phyloP scores from a whole-genome alignment of 257 asterid species.

The Penstemon davidsonii region DNA sequence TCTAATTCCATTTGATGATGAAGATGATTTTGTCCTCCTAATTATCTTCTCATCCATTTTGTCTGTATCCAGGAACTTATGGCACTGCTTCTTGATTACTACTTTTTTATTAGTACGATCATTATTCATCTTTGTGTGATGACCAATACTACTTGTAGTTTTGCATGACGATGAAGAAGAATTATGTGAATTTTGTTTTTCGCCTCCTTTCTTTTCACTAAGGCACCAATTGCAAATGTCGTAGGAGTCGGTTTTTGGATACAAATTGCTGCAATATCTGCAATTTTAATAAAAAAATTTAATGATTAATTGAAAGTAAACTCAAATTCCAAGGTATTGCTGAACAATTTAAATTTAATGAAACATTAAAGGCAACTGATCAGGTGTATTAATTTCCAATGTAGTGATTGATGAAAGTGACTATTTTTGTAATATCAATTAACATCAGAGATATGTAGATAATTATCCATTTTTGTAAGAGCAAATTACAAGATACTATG shows the following conservation, averaged over 20 bases:
- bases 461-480: too few species aligned
- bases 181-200: slow-evolving; percentile 28
- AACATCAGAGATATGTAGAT: too few species aligned
- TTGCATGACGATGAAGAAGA: slow-evolving; percentile 42
- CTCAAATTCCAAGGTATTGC: too few species aligned
- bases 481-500: too few species aligned
- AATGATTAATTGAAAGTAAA: too few species aligned
- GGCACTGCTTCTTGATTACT: slow-evolving; percentile 36
- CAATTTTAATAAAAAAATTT: not conserved
- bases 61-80: slow-evolving; percentile 17
- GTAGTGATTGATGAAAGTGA: too few species aligned
- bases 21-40: slow-evolving; percentile 48
- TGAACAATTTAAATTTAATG: too few species aligned
- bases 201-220: slow-evolving; percentile 33
- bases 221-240: slow-evolving; percentile 73
- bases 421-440: too few species aligned
- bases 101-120: slow-evolving; percentile 19
- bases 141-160: slow-evolving; percentile 16
- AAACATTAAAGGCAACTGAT: too few species aligned
- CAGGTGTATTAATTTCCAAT: too few species aligned
- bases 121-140: slow-evolving; percentile 21
- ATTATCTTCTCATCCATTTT: slow-evolving; percentile 29
- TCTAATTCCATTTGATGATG: slow-evolving; percentile 12
- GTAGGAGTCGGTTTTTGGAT: slow-evolving; percentile 55
- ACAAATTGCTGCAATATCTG: slow-evolving; percentile 75